Percentiles rank a stretch among this genome's conserved stretches.
These are phyloP conservation scores for Annulohypoxylon bovei DNA, from an alignment of 495 filamentous ascomycete genomes.

Conservation along the genomic window DNA sequence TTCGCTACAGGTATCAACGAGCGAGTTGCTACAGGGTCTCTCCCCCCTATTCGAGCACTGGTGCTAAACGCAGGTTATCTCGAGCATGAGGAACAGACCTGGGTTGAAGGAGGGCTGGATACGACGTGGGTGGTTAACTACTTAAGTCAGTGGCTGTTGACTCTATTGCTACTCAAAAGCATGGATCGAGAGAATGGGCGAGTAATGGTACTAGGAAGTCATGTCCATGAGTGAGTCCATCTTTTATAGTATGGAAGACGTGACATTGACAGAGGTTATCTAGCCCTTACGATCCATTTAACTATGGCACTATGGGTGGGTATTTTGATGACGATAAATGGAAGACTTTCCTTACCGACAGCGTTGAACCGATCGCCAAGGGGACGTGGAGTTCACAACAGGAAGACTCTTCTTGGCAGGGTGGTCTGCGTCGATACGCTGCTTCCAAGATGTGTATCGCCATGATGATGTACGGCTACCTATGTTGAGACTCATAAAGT, in stretches of 20 bases:
- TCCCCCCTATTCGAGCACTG: background rate
- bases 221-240: conserved; percentile 45
- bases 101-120: background rate
- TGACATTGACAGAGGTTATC: no score
- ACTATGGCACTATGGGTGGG: background rate
- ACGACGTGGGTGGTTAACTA: background rate
- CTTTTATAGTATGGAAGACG: no score
- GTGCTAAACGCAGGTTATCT: background rate
- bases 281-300: no score
- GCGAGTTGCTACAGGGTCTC: background rate
- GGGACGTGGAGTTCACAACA: conserved; percentile 42
- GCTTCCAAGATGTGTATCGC: conserved; percentile 45
- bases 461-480: conserved; percentile 49
- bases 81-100: background rate
- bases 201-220: conserved; percentile 52
- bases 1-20: background rate
- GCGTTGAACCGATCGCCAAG: conserved; percentile 36
- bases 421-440: conserved; percentile 47
- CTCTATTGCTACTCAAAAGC: background rate
- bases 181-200: conserved; percentile 52
- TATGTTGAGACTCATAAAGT: background rate
- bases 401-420: conserved; percentile 27
- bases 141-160: background rate
- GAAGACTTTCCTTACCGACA: conserved; percentile 36
- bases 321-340: conserved; percentile 27